phyloP scores from a whole-genome alignment of 2,329 filamentous ascomycete species.

The Dactylonectria estremocensis region DNA sequence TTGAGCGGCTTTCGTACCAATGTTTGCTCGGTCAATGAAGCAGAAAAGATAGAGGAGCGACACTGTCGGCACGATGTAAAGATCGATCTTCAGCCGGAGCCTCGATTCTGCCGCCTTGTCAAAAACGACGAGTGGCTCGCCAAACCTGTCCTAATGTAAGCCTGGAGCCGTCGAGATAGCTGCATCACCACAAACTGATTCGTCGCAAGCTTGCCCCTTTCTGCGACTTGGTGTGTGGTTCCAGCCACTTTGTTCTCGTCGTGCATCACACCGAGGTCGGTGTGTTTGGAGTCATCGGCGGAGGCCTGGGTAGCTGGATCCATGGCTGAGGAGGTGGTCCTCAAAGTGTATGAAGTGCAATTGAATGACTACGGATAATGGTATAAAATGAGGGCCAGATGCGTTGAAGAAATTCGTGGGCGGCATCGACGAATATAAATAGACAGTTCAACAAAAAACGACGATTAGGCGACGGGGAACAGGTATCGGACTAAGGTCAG shows the following conservation, averaged over 20 bases:
- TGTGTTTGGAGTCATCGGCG: not conserved
- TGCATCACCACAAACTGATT: not conserved
- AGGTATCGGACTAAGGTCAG: no score
- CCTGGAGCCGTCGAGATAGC: not conserved
- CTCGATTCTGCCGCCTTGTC: not conserved
- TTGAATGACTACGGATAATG: not conserved
- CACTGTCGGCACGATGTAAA: not conserved
- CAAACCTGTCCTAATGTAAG: not conserved
- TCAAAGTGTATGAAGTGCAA: not conserved
- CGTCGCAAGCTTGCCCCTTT: not conserved
- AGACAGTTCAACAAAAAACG: not conserved
- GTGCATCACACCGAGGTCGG: not conserved
- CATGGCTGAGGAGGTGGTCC: not conserved
- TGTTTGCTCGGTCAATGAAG: slow-evolving; percentile 11
- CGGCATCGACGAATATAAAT: not conserved
- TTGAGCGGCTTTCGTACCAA: not conserved
- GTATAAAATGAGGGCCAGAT: not conserved
- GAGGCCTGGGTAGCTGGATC: not conserved
- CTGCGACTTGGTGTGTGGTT: not conserved
- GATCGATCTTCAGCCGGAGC: not conserved
- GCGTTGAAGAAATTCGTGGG: not conserved
- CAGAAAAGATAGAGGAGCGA: slow-evolving; percentile 1
- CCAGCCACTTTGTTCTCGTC: not conserved
- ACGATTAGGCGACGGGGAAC: not conserved
- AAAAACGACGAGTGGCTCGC: not conserved